A percentile compares a stretch with the other conserved stretches of the same genome.
Conservation (phyloP, 768 basidiomycete species). For the Postia placenta region DNA sequence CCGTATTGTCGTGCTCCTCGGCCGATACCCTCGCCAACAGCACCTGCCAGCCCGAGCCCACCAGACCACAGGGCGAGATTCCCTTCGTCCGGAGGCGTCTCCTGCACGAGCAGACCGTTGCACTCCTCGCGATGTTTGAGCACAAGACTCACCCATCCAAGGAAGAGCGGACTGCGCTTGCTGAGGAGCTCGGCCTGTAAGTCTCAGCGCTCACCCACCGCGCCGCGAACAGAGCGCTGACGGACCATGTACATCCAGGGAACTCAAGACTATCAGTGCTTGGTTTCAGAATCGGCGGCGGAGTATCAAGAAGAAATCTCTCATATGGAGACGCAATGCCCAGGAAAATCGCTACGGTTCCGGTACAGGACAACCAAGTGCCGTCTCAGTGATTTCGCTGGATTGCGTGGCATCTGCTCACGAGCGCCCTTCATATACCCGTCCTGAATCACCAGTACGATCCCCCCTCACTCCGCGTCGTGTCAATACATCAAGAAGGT, state of each 20-base stretch:
- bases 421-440: slow-evolving; percentile 27
- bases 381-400: slow-evolving; percentile 31
- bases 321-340: slow-evolving; percentile 5
- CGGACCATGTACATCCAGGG: slow-evolving; percentile 22
- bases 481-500: slow-evolving; percentile 3
- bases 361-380: neutral
- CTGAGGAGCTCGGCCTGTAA: slow-evolving; percentile 35
- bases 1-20: neutral
- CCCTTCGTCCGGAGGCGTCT: slow-evolving; percentile 21
- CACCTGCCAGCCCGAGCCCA: slow-evolving; percentile 5
- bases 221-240: too few species aligned
- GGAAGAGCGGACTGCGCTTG: slow-evolving; percentile 34
- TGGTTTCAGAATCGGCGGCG: slow-evolving; percentile 86
- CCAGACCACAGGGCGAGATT: slow-evolving; percentile 1
- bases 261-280: slow-evolving; percentile 49
- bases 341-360: slow-evolving; percentile 1
- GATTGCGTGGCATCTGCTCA: slow-evolving; percentile 53
- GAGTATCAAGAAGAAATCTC: slow-evolving; percentile 32
- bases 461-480: slow-evolving; percentile 18
- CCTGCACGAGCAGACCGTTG: slow-evolving; percentile 26
- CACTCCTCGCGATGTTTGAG: slow-evolving; percentile 30
- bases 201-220: slow-evolving; percentile 4
- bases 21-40: slow-evolving; percentile 6
- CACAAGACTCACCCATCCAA: slow-evolving; percentile 34
- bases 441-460: slow-evolving; percentile 1